Conservation (phyloP, 2,329 filamentous ascomycete genomes). For the Rhynchosporium agropyri region DNA sequence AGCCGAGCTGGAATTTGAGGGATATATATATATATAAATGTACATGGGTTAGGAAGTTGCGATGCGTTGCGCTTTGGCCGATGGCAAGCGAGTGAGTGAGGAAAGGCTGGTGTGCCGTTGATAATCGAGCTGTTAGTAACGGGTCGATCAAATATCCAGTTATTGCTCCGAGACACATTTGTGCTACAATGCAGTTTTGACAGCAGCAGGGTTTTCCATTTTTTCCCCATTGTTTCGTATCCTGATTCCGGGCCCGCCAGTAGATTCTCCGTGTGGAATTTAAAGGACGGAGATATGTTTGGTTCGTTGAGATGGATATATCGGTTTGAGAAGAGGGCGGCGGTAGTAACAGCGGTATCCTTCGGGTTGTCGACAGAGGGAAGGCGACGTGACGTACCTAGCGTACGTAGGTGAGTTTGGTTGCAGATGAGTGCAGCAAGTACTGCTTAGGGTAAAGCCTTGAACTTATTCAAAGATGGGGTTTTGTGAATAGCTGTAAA, state of each 20-base stretch:
- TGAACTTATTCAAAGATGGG: not conserved
- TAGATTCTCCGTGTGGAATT: too few relatives aligned
- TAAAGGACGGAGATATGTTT: too few relatives aligned
- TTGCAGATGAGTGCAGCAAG: not conserved
- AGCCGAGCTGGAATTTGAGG: slow-evolving; percentile 7
- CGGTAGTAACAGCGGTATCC: slow-evolving; percentile 15
- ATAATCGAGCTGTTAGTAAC: not conserved
- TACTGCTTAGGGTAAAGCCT: slow-evolving; percentile 1
- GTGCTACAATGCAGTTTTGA: not conserved
- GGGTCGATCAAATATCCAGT: not conserved
- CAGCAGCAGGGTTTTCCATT: not conserved
- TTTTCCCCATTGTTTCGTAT: not conserved
- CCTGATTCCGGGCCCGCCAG: slow-evolving; percentile 2
- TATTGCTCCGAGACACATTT: not conserved
- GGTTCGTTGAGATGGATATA: not conserved
- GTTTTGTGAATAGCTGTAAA: not conserved
- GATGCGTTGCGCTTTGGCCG: slow-evolving; percentile 3
- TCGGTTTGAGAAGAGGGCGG: not conserved
- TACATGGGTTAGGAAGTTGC: not conserved
- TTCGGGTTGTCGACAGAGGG: slow-evolving; percentile 15
- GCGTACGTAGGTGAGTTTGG: not conserved
- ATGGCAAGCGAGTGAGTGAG: not conserved
- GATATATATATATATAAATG: not conserved
- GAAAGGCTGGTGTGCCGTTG: not conserved
- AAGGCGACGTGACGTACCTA: slow-evolving; percentile 17